These are phyloP conservation scores for Postia placenta DNA, from an alignment of 768 basidiomycete genomes.

Conservation along the genomic window DNA sequence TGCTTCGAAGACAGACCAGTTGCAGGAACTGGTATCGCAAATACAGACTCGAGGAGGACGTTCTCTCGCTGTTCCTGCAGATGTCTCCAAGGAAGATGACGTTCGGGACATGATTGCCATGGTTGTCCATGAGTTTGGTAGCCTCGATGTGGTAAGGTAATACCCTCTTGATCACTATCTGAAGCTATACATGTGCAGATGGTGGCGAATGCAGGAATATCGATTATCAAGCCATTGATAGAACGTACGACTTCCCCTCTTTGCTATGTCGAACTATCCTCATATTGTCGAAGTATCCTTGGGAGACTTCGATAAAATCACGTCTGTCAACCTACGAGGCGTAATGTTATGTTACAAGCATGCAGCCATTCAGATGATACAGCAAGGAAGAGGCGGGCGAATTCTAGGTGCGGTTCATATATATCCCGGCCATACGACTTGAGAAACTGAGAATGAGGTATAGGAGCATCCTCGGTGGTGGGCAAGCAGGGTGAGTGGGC, in stretches of 20 bases:
- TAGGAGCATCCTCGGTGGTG: slow-evolving; percentile 24
- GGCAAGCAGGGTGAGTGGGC: slow-evolving; percentile 26
- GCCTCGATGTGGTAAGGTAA: slow-evolving; percentile 7
- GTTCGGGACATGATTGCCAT: slow-evolving; percentile 17
- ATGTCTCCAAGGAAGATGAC: slow-evolving; percentile 20
- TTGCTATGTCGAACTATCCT: not conserved
- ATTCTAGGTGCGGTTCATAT: slow-evolving; percentile 28
- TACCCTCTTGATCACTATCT: not conserved
- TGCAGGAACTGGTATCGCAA: slow-evolving; percentile 9
- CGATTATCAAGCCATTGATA: not conserved
- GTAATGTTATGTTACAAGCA: slow-evolving; percentile 35
- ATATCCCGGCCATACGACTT: too few species aligned
- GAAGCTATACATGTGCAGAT: not conserved
- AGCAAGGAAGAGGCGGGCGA: slow-evolving; percentile 34
- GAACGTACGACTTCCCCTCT: not conserved
- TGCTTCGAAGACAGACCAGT: not conserved
- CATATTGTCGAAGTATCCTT: not conserved
- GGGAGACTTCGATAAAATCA: slow-evolving; percentile 7
- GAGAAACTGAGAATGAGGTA: not conserved
- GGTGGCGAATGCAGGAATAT: slow-evolving; percentile 8
- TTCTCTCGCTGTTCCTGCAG: slow-evolving; percentile 12
- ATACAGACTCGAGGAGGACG: slow-evolving; percentile 18
- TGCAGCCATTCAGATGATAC: slow-evolving; percentile 38
- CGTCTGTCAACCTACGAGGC: slow-evolving; percentile 34
- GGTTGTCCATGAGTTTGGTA: slow-evolving; percentile 15